Conservation (phyloP, 2,329 filamentous ascomycete species). For the Fusarium anguioides region DNA sequence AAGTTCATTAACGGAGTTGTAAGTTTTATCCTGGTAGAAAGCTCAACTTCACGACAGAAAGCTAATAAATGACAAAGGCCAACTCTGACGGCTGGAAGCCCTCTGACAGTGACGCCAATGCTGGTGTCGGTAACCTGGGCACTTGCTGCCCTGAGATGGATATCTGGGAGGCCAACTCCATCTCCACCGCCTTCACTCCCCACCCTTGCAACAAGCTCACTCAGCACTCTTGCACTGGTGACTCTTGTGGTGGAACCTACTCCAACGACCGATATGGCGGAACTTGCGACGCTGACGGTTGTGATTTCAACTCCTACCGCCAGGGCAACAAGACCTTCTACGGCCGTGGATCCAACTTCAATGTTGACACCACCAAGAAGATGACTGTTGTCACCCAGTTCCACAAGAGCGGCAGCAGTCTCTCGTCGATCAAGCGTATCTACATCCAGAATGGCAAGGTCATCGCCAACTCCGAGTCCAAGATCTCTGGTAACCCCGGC, state of each 20-base stretch:
- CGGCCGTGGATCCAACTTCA: conserved; percentile 63
- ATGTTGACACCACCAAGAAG: conserved; percentile 68
- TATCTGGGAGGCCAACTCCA: conserved; percentile 72
- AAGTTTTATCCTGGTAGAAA: conserved; percentile 25
- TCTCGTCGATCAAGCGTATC: conserved; percentile 71
- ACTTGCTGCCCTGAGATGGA: conserved; percentile 74
- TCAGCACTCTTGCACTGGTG: conserved; percentile 62
- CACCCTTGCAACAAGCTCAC: conserved; percentile 68
- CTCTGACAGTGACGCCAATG: conserved; percentile 64
- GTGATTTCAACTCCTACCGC: conserved; percentile 77
- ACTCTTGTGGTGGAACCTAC: conserved; percentile 65
- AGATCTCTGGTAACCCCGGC: conserved; percentile 53
- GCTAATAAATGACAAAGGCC: conserved; percentile 53
- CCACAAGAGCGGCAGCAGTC: conserved; percentile 58
- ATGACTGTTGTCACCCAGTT: conserved; percentile 77
- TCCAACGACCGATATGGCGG: conserved; percentile 66
- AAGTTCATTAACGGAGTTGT: conserved; percentile 68
- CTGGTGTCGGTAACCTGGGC: conserved; percentile 63
- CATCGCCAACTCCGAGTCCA: conserved; percentile 63
- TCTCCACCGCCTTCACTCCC: conserved; percentile 72
- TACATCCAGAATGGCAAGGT: conserved; percentile 72
- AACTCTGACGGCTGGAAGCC: conserved; percentile 64
- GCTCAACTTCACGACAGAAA: not conserved
- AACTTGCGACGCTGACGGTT: conserved; percentile 75
- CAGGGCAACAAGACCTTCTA: conserved; percentile 73